phyloP scores from a whole-genome alignment of 139 green algal genomes.

The Pleodorina starrii region DNA sequence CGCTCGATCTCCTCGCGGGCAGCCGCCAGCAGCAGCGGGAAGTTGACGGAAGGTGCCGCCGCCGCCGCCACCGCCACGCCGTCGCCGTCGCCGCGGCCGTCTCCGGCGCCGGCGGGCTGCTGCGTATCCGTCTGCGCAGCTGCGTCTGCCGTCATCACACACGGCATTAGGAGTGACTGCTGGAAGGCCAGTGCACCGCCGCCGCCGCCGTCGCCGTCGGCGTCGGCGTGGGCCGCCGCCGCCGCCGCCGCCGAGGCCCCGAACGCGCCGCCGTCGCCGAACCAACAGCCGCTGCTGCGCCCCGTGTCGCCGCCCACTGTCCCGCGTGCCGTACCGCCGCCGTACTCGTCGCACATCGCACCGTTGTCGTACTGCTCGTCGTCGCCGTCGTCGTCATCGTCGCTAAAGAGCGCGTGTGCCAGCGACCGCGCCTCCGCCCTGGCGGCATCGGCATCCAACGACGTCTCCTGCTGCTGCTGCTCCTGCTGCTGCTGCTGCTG shows the following conservation, averaged over 20 bases:
- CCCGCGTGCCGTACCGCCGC: neutral
- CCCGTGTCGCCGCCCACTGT: neutral
- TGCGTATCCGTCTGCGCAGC: conserved; percentile 3
- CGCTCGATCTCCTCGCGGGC: conserved; percentile 29
- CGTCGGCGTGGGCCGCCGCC: too few species aligned
- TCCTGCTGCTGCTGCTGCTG: too few species aligned
- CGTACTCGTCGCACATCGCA: neutral
- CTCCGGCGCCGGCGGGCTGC: neutral
- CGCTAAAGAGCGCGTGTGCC: conserved; percentile 27
- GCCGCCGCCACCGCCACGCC: neutral
- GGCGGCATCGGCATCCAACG: neutral
- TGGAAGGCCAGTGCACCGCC: too few species aligned
- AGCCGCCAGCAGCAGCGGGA: conserved; percentile 23
- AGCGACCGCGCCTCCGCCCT: conserved; percentile 9
- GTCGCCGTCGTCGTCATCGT: conserved; percentile 10
- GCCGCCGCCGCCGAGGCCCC: too few species aligned
- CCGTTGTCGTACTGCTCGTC: too few species aligned
- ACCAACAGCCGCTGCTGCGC: neutral
- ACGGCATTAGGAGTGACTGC: too few species aligned
- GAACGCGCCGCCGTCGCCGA: neutral
- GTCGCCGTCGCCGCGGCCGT: neutral
- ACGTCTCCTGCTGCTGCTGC: too few species aligned
- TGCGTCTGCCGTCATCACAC: neutral
- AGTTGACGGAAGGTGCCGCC: neutral
- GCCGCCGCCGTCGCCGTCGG: neutral